Base-by-base conservation (phyloP, 768 basidiomycete genomes). In the Xanthoconium stramineum region DNA sequence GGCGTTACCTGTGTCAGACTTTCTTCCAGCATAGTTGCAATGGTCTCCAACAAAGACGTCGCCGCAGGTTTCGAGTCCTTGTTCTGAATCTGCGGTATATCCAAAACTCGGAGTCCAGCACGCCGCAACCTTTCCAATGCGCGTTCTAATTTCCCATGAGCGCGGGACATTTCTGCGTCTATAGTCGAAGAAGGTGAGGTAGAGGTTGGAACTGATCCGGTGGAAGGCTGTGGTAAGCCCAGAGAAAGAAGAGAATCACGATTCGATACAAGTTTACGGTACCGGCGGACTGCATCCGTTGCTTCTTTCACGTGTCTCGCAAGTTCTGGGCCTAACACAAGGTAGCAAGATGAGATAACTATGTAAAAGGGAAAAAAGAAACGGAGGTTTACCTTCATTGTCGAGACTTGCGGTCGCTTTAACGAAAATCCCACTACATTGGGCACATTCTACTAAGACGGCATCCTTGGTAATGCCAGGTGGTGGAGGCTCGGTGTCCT, bases 121-220 rank as follows among this genome's bases (percentile, higher is more conserved):
- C 84, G 77, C 19, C 86, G 76, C 14, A 85, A 61, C 49, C 82
- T 74, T 65, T 88, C 88, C 12, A 89, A 58, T 0, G 83, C 80
- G 28, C 86, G 78, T 49, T 82, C 80, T 14, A 86, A 70, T 66
- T 88, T 89, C 20, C 74, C 76, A 19, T 71, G 71, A 33, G 76
- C 70, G 2, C 78, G 76, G 47, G 62, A 32, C 15, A 61, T 50
- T 20, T 68, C 60, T 65, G 38, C 9, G 58, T 63, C 52, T 5
- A 19, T 7, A 7, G 28, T 13, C 29, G 47, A 36, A 35, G 47
- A 8, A 30, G 54, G 20, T 13, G 50, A 33, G 1, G 11, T 19
- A 3, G 39, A 28, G 1, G 28, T 19, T 12, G 49, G 37, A 8
- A 19, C 8, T 11, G 39, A 47, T 14, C 28, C 0, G 9, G 28